A percentile compares a stretch with the other conserved stretches of the same genome.
These are phyloP conservation scores for Venturia asperata DNA, from an alignment of 2,329 filamentous ascomycete species.

Conservation along the genomic window DNA sequence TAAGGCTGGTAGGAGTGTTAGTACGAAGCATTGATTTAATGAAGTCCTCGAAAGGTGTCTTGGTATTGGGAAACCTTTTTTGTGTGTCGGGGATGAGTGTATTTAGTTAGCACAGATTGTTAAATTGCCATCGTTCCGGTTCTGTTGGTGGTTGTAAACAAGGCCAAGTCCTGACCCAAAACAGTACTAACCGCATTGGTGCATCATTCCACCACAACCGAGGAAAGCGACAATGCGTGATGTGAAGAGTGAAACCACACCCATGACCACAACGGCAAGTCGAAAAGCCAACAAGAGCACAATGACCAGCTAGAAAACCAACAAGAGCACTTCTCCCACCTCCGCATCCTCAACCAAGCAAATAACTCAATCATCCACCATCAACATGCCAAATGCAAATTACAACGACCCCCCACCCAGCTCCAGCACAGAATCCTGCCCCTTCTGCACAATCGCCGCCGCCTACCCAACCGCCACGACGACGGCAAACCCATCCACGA, in stretches of 20 bases:
- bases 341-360: too few species aligned
- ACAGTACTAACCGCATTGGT: neutral
- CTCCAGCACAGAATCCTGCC: constrained; percentile 33
- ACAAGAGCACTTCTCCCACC: neutral
- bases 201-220: neutral
- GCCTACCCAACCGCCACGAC: constrained; percentile 37
- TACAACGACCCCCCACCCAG: neutral
- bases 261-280: neutral
- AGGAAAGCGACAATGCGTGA: neutral
- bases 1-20: constrained; percentile 23
- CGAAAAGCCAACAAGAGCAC: neutral
- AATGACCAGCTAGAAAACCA: neutral
- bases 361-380: neutral
- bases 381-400: constrained; percentile 6
- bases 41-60: neutral
- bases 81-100: neutral
- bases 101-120: neutral
- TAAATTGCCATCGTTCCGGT: too few species aligned
- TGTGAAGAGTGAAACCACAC: neutral
- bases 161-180: neutral
- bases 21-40: constrained; percentile 2
- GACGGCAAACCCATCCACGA: constrained; percentile 23
- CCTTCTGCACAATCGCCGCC: constrained; percentile 52
- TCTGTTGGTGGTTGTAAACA: too few species aligned
- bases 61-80: neutral